Conservation (phyloP, 148 eudicot genomes). For the Silene uniflora region DNA sequence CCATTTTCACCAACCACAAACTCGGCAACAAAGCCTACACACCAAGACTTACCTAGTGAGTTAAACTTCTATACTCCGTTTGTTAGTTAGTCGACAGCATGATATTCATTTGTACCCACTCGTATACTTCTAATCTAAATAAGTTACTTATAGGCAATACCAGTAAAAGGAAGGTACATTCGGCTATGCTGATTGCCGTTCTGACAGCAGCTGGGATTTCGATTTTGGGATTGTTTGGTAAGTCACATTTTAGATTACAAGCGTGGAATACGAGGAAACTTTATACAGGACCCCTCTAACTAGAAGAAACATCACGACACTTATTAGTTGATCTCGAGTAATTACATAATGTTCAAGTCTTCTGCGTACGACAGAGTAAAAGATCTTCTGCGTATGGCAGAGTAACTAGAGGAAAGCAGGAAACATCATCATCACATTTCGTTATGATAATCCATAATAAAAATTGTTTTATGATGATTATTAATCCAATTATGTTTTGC, state of each 20-base stretch:
- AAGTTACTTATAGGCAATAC: constrained; percentile 3
- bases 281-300: too few relatives aligned
- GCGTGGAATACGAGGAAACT: too few relatives aligned
- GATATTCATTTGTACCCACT: neutral
- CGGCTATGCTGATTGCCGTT: neutral
- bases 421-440: too few relatives aligned
- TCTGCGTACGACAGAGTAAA: neutral
- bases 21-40: neutral
- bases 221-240: neutral
- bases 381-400: too few relatives aligned
- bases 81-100: too few relatives aligned
- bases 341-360: too few relatives aligned
- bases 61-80: too few relatives aligned
- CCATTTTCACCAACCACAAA: neutral
- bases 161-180: neutral
- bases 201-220: neutral
- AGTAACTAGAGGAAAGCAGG: too few relatives aligned
- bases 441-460: neutral
- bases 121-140: neutral
- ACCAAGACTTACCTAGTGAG: neutral
- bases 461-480: too few relatives aligned
- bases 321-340: neutral
- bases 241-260: too few relatives aligned
- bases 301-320: too few relatives aligned
- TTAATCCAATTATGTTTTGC: neutral